These are phyloP conservation scores for Russula abietina DNA, from an alignment of 768 basidiomycete species.

Conservation along the genomic window DNA sequence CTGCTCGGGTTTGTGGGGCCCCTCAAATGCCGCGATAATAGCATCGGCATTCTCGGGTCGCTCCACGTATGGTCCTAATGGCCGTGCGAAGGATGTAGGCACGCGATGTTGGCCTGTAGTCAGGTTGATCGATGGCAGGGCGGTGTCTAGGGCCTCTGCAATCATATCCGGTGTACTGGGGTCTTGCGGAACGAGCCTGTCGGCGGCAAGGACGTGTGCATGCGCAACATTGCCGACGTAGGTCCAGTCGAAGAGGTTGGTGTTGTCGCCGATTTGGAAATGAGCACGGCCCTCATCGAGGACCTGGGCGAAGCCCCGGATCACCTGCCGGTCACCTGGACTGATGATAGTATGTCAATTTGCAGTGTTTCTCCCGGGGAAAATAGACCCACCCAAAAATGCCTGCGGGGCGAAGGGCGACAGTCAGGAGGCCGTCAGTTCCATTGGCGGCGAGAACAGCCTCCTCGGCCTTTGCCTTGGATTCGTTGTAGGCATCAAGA, in stretches of 20 bases:
- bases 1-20: conserved; percentile 39
- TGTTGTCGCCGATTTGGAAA: conserved; percentile 91
- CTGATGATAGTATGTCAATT: conserved; percentile 35
- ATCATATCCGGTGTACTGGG: conserved; percentile 35
- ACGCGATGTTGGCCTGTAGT: conserved; percentile 61
- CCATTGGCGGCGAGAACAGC: conserved; percentile 84
- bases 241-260: conserved; percentile 92
- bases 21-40: conserved; percentile 52
- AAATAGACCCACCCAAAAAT: conserved; percentile 76
- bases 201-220: conserved; percentile 90
- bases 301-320: conserved; percentile 72
- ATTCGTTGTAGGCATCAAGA: conserved; percentile 89
- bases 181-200: conserved; percentile 61
- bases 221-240: conserved; percentile 94
- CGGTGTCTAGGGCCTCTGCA: conserved; percentile 39
- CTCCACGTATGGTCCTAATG: conserved; percentile 73
- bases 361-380: not conserved
- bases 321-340: conserved; percentile 85
- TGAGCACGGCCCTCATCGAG: conserved; percentile 79
- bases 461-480: conserved; percentile 84
- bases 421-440: conserved; percentile 75
- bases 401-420: conserved; percentile 86
- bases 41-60: conserved; percentile 52
- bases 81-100: conserved; percentile 76
- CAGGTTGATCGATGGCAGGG: conserved; percentile 55